These are phyloP conservation scores for Byssoonygena ceratinophila DNA, from an alignment of 2,329 filamentous ascomycete species.

Conservation along the genomic window DNA sequence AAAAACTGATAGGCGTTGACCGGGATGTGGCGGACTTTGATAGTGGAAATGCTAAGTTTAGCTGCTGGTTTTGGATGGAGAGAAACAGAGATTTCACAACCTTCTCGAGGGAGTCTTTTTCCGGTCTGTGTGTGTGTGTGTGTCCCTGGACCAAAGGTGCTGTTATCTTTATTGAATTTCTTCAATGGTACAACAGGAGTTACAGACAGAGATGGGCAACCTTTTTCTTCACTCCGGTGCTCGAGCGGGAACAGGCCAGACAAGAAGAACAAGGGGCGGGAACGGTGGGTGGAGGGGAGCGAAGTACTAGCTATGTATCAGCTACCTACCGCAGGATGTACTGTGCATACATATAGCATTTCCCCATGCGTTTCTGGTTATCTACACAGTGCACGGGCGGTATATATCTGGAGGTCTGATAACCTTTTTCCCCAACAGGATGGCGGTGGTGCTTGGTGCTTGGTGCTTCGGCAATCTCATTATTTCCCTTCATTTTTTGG, in stretches of 20 bases:
- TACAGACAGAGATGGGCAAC: too few species aligned
- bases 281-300: neutral
- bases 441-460: neutral
- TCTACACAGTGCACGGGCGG: too few species aligned
- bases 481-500: too few species aligned
- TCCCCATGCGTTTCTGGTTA: too few species aligned
- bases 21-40: conserved; percentile 11
- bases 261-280: neutral
- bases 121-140: neutral
- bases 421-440: neutral
- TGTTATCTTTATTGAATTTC: neutral
- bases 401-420: too few species aligned
- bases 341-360: too few species aligned
- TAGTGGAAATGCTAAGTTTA: conserved; percentile 5
- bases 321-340: too few species aligned
- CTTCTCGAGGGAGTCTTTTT: neutral
- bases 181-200: too few species aligned
- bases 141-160: too few species aligned
- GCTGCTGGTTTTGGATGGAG: neutral
- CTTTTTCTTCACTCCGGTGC: neutral
- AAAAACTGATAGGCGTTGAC: neutral
- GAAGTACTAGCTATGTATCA: too few species aligned
- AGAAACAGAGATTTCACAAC: conserved; percentile 10
- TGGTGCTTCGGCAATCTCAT: too few species aligned
- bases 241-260: neutral